Base-by-base conservation (phyloP, 805 yeast genomes). In the Saturnispora dispora region DNA sequence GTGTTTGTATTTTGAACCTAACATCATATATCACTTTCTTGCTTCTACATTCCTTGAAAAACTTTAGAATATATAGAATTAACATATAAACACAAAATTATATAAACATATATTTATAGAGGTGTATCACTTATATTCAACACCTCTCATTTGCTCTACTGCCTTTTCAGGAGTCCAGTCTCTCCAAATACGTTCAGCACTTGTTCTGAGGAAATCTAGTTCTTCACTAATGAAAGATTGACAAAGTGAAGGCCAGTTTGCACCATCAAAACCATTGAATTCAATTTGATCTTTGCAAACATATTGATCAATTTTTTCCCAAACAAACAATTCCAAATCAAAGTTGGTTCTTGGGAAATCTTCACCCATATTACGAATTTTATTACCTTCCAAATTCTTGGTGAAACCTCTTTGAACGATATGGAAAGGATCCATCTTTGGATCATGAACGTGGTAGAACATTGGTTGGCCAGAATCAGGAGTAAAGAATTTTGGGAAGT, bases 401-500 rank as follows among this genome's bases (percentile, higher is more conserved):
- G 69, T 63, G 53, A 54, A 64, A 47, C 56, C 60, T 41, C 60
- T 57, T 5, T 63, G 58, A 37, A 62, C 55, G 35, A 65, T 64
- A 27, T 57, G 62, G 72, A 77, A 76, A 1, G 82, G 82, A 58
- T 77, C 72, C 60, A 78, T 70, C 62, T 77, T 77, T 18, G 82
- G 82, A 61, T 69, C 75, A 60, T 78, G 79, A 30, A 79, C 76
- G 56, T 78, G 82, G 45, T 56, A 78, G 43, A 67, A 65, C 47
- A 67, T 53, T 44, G 62, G 65, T 44, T 61, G 59, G 1, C 67
- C 62, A 50, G 60, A 63, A 11, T 57, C 55, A 18, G 64, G 58
- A 20, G 57, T 55, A 57, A 67, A 67, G 43, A 48, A 56, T 43
- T 61, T 53, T 15, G 58, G 53, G 54, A 55, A 63, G 48, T 59